Evolutionary conservation across 2,329 filamentous ascomycete species (phyloP).

Genomic region (Verticillium nubilum): DNA sequence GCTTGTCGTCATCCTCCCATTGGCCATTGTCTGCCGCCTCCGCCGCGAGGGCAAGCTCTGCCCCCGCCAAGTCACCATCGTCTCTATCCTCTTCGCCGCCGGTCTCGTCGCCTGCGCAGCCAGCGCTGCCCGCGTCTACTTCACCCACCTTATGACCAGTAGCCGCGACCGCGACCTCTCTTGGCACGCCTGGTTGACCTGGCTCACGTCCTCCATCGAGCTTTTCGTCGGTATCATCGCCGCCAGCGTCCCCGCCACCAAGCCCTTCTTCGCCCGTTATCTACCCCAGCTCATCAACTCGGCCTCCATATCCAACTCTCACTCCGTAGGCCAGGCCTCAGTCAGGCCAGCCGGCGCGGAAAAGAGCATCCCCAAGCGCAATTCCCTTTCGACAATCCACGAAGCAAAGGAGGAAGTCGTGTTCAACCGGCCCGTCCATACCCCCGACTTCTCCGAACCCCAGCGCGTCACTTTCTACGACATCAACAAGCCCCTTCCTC

Average conservation of each 20-base stretch:
- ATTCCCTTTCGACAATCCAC: conserved; percentile 2
- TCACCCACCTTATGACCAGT: conserved; percentile 23
- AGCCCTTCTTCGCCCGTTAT: conserved; percentile 14
- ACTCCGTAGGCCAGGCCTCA: conserved; percentile 1
- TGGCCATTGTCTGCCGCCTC: conserved; percentile 34
- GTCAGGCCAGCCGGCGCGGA: background rate
- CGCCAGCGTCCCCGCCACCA: conserved; percentile 12
- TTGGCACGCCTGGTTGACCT: conserved; percentile 29
- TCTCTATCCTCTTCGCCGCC: conserved; percentile 42
- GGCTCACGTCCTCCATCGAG: conserved; percentile 18
- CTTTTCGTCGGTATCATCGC: conserved; percentile 12
- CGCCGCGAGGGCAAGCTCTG: conserved; percentile 34
- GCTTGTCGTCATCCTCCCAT: conserved; percentile 44
- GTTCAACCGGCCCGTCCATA: background rate
- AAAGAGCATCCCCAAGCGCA: background rate
- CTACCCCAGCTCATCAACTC: conserved; percentile 10
- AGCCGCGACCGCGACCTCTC: conserved; percentile 23
- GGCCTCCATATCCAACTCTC: background rate
- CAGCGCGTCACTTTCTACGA: conserved; percentile 6
- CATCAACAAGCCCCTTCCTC: conserved; percentile 24
- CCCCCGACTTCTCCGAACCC: conserved; percentile 7
- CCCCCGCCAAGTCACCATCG: conserved; percentile 35
- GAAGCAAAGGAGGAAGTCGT: conserved; percentile 1
- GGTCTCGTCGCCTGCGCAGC: conserved; percentile 40
- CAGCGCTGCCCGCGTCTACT: conserved; percentile 31